phyloP scores from a whole-genome alignment of 805 yeast genomes.

The Zygoascus ofunaensis region DNA sequence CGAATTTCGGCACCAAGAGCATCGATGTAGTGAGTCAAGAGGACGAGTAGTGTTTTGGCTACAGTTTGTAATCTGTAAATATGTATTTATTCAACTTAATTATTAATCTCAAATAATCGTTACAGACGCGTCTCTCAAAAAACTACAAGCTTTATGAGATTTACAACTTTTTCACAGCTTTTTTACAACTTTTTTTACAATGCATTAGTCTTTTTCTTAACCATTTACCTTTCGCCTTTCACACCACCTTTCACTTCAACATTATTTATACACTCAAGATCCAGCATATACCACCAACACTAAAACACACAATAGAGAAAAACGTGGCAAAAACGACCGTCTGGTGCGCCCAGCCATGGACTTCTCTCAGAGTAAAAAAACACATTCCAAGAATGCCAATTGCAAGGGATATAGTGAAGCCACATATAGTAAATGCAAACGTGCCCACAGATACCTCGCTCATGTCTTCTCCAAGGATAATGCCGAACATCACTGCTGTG shows the following conservation, averaged over 20 bases:
- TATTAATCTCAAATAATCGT: too few species aligned
- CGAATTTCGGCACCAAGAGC: constrained; percentile 31
- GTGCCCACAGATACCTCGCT: constrained; percentile 21
- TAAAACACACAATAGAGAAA: constrained; percentile 32
- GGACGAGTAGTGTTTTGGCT: neutral
- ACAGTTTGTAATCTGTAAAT: neutral
- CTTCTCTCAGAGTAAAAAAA: constrained; percentile 35
- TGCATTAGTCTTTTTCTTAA: too few species aligned
- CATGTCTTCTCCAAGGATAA: constrained; percentile 30
- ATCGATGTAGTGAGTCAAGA: constrained; percentile 10
- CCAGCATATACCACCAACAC: constrained; percentile 37
- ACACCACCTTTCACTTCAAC: too few species aligned
- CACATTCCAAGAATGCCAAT: constrained; percentile 38
- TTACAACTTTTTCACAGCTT: too few species aligned
- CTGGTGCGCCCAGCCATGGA: constrained; percentile 37
- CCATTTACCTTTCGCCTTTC: too few species aligned
- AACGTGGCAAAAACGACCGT: constrained; percentile 36
- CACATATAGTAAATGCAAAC: constrained; percentile 30
- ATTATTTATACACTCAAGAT: constrained; percentile 13
- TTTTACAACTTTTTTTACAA: too few species aligned
- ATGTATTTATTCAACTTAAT: too few species aligned
- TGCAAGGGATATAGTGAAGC: constrained; percentile 36
- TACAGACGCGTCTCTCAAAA: too few species aligned
- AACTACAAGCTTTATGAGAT: too few species aligned
- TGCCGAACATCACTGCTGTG: constrained; percentile 38